These are phyloP conservation scores for Rhizopus arrhizus DNA, from an alignment of 371 early-diverging fungal species.

Conservation along the genomic window DNA sequence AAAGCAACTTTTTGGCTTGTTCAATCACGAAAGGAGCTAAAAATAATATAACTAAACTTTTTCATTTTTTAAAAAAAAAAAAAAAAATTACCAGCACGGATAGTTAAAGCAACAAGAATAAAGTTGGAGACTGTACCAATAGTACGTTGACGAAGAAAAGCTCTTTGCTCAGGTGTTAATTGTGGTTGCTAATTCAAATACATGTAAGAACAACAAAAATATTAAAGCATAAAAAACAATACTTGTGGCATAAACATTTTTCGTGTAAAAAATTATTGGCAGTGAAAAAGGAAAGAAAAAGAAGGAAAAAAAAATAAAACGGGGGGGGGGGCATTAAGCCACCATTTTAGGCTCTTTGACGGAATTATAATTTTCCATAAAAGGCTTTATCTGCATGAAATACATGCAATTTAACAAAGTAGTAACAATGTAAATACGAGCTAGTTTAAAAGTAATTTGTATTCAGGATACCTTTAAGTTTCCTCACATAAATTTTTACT, in stretches of 20 bases:
- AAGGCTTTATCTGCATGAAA: too few species aligned
- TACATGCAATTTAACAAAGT: too few species aligned
- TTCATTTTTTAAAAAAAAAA: slow-evolving; percentile 1
- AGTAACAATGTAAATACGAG: too few species aligned
- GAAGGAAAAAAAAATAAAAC: neutral
- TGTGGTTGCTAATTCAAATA: slow-evolving; percentile 41
- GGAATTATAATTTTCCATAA: too few species aligned
- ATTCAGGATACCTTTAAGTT: too few species aligned
- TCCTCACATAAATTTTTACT: too few species aligned
- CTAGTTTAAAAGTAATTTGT: too few species aligned
- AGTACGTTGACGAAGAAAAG: slow-evolving; percentile 50
- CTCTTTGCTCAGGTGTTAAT: slow-evolving; percentile 56
- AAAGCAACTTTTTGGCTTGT: slow-evolving; percentile 48
- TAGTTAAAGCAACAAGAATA: slow-evolving; percentile 39
- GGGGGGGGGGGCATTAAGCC: too few species aligned
- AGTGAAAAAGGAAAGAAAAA: neutral
- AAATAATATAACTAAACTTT: slow-evolving; percentile 1
- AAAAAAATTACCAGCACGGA: slow-evolving; percentile 48
- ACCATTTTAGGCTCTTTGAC: too few species aligned
- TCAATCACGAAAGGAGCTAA: slow-evolving; percentile 54
- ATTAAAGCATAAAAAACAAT: slow-evolving; percentile 9
- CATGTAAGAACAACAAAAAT: neutral
- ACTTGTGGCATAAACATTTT: slow-evolving; percentile 46
- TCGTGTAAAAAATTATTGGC: neutral
- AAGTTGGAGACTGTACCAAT: slow-evolving; percentile 50